Evolutionary conservation across 345 rosid species (phyloP).

Genomic region (Eucalyptus viminalis): DNA sequence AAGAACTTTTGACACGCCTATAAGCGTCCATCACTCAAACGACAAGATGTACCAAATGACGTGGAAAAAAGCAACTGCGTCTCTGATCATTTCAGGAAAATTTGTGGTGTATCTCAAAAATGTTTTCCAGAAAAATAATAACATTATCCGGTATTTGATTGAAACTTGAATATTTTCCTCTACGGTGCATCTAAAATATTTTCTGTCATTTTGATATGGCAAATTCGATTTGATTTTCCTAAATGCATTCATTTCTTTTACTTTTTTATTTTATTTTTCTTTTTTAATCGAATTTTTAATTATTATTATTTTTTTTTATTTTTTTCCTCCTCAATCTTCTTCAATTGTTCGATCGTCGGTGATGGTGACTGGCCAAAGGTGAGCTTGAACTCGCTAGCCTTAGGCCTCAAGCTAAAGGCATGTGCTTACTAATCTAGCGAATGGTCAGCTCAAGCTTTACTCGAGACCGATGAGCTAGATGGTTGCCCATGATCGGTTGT

Average conservation of each 20-base stretch:
- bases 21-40: background rate
- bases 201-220: accelerated
- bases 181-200: too few relatives aligned
- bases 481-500: accelerated
- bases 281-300: accelerated
- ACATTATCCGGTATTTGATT: too few relatives aligned
- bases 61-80: background rate
- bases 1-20: background rate
- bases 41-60: background rate
- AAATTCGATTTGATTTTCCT: too few relatives aligned
- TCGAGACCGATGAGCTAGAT: accelerated
- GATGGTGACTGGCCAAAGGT: accelerated
- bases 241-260: accelerated
- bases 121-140: too few relatives aligned
- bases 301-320: accelerated
- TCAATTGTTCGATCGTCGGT: accelerated
- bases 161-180: too few relatives aligned
- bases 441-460: accelerated
- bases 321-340: too few relatives aligned
- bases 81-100: too few relatives aligned
- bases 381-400: too few relatives aligned
- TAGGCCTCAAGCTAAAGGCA: accelerated
- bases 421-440: accelerated
- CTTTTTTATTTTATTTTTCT: too few relatives aligned
- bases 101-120: too few relatives aligned